phyloP scores from a whole-genome alignment of 164 flowering plant species.

The Dillenia suffruticosa region DNA sequence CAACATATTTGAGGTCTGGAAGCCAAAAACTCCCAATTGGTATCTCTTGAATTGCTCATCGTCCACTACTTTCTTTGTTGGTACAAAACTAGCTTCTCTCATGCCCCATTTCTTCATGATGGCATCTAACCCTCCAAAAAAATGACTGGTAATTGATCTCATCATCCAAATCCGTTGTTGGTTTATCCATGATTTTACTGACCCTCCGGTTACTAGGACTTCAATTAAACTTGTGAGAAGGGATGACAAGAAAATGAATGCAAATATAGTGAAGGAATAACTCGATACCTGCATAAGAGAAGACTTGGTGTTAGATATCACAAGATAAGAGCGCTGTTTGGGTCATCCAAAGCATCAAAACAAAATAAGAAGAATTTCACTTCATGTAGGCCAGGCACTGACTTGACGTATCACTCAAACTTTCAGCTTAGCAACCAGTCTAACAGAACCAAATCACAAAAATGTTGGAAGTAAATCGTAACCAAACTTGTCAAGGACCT shows the following conservation, averaged over 20 bases:
- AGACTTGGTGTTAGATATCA: no score
- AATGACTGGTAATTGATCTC: constrained; percentile 12
- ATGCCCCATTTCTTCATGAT: constrained; percentile 19
- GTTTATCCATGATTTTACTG: constrained; percentile 22
- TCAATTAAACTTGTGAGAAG: constrained; percentile 19
- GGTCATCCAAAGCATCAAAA: no score
- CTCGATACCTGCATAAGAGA: constrained; percentile 14
- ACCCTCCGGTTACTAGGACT: constrained; percentile 15
- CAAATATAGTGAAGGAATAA: constrained; percentile 17
- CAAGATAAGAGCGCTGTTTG: no score
- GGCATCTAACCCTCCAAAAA: constrained; percentile 17
- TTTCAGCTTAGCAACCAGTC: no score
- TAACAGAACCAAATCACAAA: no score
- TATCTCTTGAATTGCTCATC: neutral
- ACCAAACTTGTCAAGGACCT: no score
- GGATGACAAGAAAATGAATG: constrained; percentile 12
- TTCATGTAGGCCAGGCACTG: no score
- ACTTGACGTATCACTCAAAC: no score
- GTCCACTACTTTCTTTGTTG: neutral
- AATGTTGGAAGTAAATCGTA: no score
- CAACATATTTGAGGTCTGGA: neutral
- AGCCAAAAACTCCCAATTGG: neutral
- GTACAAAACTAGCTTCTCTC: neutral
- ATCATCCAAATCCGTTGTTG: constrained; percentile 30
- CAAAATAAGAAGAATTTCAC: no score